Evolutionary conservation across 768 basidiomycete species (phyloP), one percentile per base, ranked within the genome.

Genomic region (Plicaturopsis crispa): DNA sequence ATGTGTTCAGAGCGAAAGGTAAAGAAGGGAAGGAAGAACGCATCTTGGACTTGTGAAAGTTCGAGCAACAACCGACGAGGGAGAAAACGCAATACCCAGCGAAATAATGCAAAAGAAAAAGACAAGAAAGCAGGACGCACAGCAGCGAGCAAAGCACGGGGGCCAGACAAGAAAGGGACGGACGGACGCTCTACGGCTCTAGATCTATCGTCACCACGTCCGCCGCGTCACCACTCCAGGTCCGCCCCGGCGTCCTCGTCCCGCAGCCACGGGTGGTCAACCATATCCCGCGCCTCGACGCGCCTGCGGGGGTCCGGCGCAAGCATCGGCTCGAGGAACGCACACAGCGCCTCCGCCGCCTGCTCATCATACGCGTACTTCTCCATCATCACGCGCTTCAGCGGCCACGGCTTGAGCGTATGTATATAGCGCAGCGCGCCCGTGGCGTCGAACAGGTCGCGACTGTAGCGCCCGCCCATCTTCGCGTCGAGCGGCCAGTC

Each of bases 331-430:
- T 69, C 66, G 44, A 90, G 58, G 57, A 89, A 89, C 18, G 63
- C 56, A 49, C 80, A 84, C 16, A 89, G 59, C 22, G 66, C 61
- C 19, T 55, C 54, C 6, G 84, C 72, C 39, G 88, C 80, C 11
- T 56, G 49, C 24, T 73, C 69, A 7, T 71, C 61, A 57, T 80
- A 83, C 6, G 83, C 62, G 56, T 96, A 96, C 56, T 93, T 94
- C 68, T 96, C 89, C 35, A 66, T 70, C 78, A 96, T 84, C 47
- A 94, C 90, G 17, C 80, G 77, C 47, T 73, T 67, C 37, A 94
- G 65, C 7, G 90, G 82, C 85, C 86, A 88, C 3, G 78, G 76
- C 57, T 84, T 87, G 48, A 90, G 60, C 17, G 73, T 75, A 43
- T 66, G 67, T 55, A 88, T 87, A 56, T 83, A 84, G 23, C 87